A percentile compares a stretch with the other conserved stretches of the same genome.
phyloP scores from a whole-genome alignment of 306 rosid species.

The Oemleria cerasiformis region DNA sequence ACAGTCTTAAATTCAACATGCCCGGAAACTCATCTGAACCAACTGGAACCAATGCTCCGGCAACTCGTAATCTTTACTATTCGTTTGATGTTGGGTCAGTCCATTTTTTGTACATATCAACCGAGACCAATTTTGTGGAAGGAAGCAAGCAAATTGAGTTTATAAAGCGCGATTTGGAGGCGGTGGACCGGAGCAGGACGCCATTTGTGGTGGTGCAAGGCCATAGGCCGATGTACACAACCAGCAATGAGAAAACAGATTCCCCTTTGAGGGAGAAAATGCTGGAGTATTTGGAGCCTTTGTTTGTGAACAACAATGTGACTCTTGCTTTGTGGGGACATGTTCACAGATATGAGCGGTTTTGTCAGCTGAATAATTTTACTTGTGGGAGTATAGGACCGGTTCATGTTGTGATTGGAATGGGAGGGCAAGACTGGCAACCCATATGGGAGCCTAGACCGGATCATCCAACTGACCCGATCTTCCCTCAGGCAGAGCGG shows the following conservation, averaged over 20 bases:
- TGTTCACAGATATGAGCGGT: constrained; percentile 89
- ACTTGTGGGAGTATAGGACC: constrained; percentile 67
- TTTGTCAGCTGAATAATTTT: constrained; percentile 70
- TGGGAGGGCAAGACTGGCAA: constrained; percentile 93
- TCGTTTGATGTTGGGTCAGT: constrained; percentile 77
- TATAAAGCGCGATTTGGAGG: constrained; percentile 73
- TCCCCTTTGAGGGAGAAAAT: constrained; percentile 52
- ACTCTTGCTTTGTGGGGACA: constrained; percentile 91
- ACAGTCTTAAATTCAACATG: constrained; percentile 84
- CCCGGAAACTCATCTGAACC: constrained; percentile 87
- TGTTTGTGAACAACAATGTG: constrained; percentile 74
- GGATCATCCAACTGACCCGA: constrained; percentile 55
- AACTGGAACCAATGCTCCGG: constrained; percentile 63
- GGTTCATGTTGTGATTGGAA: constrained; percentile 82
- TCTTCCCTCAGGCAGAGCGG: constrained; percentile 70
- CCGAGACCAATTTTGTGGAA: constrained; percentile 81
- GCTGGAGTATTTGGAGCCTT: constrained; percentile 78
- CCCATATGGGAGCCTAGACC: constrained; percentile 76
- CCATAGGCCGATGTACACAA: constrained; percentile 92
- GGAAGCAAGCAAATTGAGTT: constrained; percentile 73
- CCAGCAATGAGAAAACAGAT: constrained; percentile 71
- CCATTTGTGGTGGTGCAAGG: constrained; percentile 86
- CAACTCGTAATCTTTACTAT: constrained; percentile 74
- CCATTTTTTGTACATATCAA: constrained; percentile 77
- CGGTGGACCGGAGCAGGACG: constrained; percentile 59